These are phyloP conservation scores for Phytophthora quininea DNA, from an alignment of 352 stramenopile genomes.

Conservation along the genomic window DNA sequence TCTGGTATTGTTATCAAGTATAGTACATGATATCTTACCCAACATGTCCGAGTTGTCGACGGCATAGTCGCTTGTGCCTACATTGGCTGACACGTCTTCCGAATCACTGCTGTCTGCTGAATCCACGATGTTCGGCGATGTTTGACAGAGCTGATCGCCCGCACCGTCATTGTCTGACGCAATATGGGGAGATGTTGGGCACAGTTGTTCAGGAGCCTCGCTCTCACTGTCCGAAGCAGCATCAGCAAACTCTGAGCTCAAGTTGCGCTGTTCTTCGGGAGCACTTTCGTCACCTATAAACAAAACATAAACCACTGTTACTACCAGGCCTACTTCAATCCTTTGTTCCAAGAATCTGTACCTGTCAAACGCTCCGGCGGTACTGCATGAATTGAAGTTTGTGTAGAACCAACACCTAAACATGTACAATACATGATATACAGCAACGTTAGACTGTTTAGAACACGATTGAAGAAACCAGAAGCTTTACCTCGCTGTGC, in stretches of 20 bases:
- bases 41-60: background rate
- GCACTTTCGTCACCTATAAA: background rate
- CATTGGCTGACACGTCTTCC: background rate
- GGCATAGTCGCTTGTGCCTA: background rate
- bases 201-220: background rate
- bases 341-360: background rate
- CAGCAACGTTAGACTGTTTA: no score
- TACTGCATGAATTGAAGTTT: no score
- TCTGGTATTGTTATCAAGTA: slow-evolving; percentile 1
- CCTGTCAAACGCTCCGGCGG: no score
- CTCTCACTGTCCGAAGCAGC: background rate
- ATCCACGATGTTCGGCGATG: background rate
- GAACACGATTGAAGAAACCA: no score
- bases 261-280: background rate
- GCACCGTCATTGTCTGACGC: background rate
- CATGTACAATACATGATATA: no score
- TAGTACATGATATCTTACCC: background rate
- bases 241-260: background rate
- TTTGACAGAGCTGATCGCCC: background rate
- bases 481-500: no score
- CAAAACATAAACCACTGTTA: background rate
- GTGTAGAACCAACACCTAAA: no score
- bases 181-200: background rate
- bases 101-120: background rate
- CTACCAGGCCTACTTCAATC: background rate